Base-by-base conservation (phyloP, 768 basidiomycete genomes). In the Lentinula lateritia region DNA sequence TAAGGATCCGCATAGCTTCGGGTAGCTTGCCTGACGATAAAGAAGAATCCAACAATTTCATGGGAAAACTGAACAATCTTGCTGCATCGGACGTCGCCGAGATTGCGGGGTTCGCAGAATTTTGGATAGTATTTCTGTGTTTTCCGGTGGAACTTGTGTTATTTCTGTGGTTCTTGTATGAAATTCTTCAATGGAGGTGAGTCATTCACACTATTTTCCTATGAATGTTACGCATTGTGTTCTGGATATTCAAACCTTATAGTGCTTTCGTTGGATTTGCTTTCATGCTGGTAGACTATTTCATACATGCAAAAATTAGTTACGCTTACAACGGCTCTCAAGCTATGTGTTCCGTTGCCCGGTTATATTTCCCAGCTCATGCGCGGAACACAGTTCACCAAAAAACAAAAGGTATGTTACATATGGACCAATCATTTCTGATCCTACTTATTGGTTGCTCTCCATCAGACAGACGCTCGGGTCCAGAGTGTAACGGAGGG, bases 1-100 rank as follows among this genome's bases (percentile, higher is more conserved):
- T 93, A 6, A 80, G 86, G 35, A 83, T 90, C 46, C 80, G 88
- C 36, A 76, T 87, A 72, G 83, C 81, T 59, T 78, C 84, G 39
- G 60, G 38, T 48, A 35, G 34, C 23, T 35, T 20, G 5, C 8
- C 50, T n/a, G 50, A 15, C 6, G 3, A 28, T 28, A 41, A 42
- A 34, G 4, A 28, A 32, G 16, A 35, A 8, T 18, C 28, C 8
- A 32, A 48, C 34, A 78, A 80, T 63, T 66, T 84, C n/a, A 76
- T 81, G 28, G 86, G 86, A 8, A 82, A 78, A 64, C 80, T 88
- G 67, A 86, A 83, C 68, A 86, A 86, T 54, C 71, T 86, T 9
- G 76, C 83, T 56, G 79, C 83, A 15, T 79, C 81, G 1, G 85
- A 87, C 66, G 66, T 83, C 15, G 70, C 52, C 9, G 52, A 34